Evolutionary conservation across 768 basidiomycete species (phyloP), one percentile per base, ranked within the genome.

Genomic region (Tylopilus cervinicoccineus): DNA sequence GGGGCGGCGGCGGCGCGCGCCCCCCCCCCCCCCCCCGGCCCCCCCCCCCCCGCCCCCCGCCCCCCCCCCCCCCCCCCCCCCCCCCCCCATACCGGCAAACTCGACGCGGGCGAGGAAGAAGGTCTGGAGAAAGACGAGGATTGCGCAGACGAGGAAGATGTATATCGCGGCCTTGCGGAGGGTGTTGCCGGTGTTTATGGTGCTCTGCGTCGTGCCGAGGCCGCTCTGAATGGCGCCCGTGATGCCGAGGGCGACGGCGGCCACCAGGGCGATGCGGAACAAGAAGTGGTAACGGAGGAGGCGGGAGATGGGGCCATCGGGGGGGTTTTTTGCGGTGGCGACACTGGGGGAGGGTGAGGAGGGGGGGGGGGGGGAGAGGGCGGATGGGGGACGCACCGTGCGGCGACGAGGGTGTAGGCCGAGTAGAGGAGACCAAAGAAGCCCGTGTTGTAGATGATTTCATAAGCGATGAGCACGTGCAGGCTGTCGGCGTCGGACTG

Each of bases 361-460:
- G 2, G 16, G 28, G 10, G 20, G 1, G 24, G 16, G 6, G 8
- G 10, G 20, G 1, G 24, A 13, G 6, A 6, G 11, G 12, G 16
- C 12, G 1, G 0, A 8, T 1, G 3, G 23, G 12, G 26, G 13
- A 53, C 67, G n/a, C 38, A 71, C 68, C 65, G 60, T 17, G 61
- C 60, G 2, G 55, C 42, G 45, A 63, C 55, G 29, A 71, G 63
- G 38, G 51, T 56, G 22, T 66, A 68, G 3, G 61, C 59, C 0
- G 65, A 70, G 53, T 60, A 62, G 38, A 62, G 45, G 1, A 63
- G 11, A 39, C 61, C 54, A 27, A 67, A 71, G 62, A 71, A 69
- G 24, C 67, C 68, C 1, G 55, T 57, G 52, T 63, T 68, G 56
- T 70, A 70, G 16, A 71, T 33, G 47, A 70, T 58, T 46, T 58